These are phyloP conservation scores for Candolleomyces eurysporus DNA, from an alignment of 768 basidiomycete species.

Conservation along the genomic window DNA sequence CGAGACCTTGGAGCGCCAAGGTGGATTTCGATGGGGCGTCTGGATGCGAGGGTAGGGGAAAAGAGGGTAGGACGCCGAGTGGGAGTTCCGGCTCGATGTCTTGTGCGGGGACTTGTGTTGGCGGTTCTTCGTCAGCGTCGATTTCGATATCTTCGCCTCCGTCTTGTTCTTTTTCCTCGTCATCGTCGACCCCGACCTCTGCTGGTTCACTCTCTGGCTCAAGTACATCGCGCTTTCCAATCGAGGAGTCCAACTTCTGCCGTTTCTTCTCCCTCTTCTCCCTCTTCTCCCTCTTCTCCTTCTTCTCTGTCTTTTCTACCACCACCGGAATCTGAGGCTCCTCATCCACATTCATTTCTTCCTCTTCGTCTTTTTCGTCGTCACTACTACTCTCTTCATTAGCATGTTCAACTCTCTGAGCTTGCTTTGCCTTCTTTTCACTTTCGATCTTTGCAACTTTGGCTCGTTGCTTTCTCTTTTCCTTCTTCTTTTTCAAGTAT, in stretches of 20 bases:
- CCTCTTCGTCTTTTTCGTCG: constrained; percentile 1
- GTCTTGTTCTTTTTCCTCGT: background rate
- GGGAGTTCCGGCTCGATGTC: constrained; percentile 6
- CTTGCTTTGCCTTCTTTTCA: background rate
- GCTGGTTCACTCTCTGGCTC: background rate
- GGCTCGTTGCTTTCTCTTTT: constrained; percentile 23
- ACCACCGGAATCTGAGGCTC: background rate
- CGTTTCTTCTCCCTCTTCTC: background rate
- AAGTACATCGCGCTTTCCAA: background rate
- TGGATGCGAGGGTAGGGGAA: constrained; percentile 67
- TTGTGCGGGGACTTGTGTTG: background rate
- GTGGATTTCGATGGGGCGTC: constrained; percentile 65
- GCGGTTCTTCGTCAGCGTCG: background rate
- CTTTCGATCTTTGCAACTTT: constrained; percentile 3
- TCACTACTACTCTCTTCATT: background rate
- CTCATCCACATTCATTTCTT: background rate
- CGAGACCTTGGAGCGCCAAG: constrained; percentile 79
- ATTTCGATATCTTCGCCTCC: constrained; percentile 4
- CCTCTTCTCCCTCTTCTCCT: background rate
- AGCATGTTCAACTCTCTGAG: background rate
- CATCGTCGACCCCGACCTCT: background rate
- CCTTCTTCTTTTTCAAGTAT: constrained; percentile 29
- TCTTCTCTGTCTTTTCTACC: background rate
- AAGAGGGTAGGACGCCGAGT: constrained; percentile 52
- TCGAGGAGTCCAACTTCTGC: background rate